A percentile compares a stretch with the other conserved stretches of the same genome.
Evolutionary conservation across 2,329 filamentous ascomycete species (phyloP).

Genomic region (Venturia oleaginea): DNA sequence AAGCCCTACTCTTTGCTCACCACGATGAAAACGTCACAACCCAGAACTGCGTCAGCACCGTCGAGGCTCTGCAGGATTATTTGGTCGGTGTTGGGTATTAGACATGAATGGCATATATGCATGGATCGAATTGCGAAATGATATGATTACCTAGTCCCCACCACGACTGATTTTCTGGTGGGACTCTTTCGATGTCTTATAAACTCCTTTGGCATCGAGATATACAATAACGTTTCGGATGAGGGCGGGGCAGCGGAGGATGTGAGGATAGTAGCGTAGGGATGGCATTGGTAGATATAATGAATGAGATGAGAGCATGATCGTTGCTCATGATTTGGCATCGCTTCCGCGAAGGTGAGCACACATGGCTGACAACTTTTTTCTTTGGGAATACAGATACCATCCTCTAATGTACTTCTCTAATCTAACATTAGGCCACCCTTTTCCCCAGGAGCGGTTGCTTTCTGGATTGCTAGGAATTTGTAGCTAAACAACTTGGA

Average conservation of each 20-base stretch:
- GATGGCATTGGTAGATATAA: neutral
- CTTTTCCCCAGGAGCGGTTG: too few species aligned
- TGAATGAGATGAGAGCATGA: conserved; percentile 6
- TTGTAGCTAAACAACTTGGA: too few species aligned
- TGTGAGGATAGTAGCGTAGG: neutral
- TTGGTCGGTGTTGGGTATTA: conserved; percentile 72
- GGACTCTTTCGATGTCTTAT: neutral
- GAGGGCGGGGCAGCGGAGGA: neutral
- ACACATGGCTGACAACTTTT: neutral
- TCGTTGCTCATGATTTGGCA: neutral
- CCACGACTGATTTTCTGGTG: neutral
- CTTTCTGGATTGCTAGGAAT: too few species aligned
- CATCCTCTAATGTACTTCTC: too few species aligned
- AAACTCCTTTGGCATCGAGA: neutral
- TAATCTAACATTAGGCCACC: too few species aligned
- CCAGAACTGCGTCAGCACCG: conserved; percentile 66
- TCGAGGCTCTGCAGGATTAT: conserved; percentile 82
- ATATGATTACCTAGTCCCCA: neutral
- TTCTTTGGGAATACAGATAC: too few species aligned
- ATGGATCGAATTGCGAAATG: neutral
- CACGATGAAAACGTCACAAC: conserved; percentile 67
- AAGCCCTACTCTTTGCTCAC: conserved; percentile 82
- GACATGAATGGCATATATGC: neutral
- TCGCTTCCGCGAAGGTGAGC: neutral
- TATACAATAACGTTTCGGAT: neutral